Evolutionary conservation across 371 early-diverging fungal genomes (phyloP).

Genomic region (Mucor circinelloides): DNA sequence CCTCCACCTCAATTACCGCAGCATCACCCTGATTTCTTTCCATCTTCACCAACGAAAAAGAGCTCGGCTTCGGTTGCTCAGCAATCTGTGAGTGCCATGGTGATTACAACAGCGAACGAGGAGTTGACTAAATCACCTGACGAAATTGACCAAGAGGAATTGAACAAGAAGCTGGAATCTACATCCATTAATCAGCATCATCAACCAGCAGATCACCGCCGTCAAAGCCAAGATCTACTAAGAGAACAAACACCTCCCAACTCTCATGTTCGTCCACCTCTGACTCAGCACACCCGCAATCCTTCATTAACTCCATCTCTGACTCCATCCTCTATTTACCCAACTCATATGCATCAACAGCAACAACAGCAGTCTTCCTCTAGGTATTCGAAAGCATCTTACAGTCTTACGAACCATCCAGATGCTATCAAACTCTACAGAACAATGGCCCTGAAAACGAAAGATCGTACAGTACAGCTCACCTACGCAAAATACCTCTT

Average conservation of each 20-base stretch:
- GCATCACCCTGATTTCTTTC: conserved; percentile 13
- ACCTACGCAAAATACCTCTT: conserved; percentile 84
- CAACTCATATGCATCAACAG: not conserved
- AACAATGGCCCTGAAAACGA: conserved; percentile 72
- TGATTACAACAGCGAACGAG: not conserved
- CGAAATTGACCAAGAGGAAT: not conserved
- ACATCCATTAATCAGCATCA: not conserved
- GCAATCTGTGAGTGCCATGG: conserved; percentile 15
- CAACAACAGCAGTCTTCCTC: conserved; percentile 15
- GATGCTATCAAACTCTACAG: conserved; percentile 67
- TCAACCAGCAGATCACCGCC: not conserved
- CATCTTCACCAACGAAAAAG: conserved; percentile 1
- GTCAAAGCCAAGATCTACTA: not conserved
- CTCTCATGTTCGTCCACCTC: not conserved
- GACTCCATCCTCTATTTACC: conserved; percentile 7
- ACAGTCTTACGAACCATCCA: conserved; percentile 61
- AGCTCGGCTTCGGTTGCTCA: conserved; percentile 10
- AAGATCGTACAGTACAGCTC: conserved; percentile 79
- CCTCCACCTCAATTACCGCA: conserved; percentile 15
- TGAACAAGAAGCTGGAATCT: not conserved
- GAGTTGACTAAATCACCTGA: conserved; percentile 3
- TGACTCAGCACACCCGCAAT: not conserved
- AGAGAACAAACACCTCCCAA: not conserved
- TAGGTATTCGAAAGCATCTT: conserved; percentile 48
- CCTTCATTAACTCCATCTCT: conserved; percentile 17